These are phyloP conservation scores for Populus hybrid DNA, from an alignment of 441 rosid species.

Conservation along the genomic window DNA sequence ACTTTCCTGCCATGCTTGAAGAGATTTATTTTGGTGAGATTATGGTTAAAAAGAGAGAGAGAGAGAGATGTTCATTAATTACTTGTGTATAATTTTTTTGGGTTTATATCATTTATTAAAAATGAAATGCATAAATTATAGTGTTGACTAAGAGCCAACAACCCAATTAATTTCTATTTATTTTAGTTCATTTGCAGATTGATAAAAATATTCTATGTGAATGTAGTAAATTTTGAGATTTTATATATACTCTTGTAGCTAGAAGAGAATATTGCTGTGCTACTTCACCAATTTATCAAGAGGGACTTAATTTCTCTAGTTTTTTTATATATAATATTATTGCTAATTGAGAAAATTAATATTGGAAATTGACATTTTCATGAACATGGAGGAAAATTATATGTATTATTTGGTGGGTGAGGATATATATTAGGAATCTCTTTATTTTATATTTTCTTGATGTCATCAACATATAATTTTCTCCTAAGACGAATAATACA, in stretches of 20 bases:
- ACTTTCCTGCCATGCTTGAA: not conserved
- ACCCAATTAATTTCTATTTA: too few relatives aligned
- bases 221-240: not conserved
- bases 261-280: not conserved
- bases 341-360: not conserved
- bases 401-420: too few relatives aligned
- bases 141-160: not conserved
- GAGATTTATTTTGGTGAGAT: not conserved
- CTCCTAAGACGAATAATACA: not conserved
- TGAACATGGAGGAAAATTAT: too few relatives aligned
- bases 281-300: not conserved
- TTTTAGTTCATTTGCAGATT: not conserved
- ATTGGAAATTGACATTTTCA: too few relatives aligned
- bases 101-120: too few relatives aligned
- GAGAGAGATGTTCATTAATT: not conserved
- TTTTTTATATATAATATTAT: too few relatives aligned
- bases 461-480: not conserved
- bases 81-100: too few relatives aligned
- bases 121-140: not conserved
- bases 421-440: not conserved
- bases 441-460: not conserved
- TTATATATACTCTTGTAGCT: too few relatives aligned
- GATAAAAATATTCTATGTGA: not conserved
- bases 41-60: not conserved
- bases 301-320: not conserved